A percentile compares a stretch with the other conserved stretches of the same genome.
These are phyloP conservation scores for Solanum bulbocastanum DNA, from an alignment of 257 asterid genomes.

Conservation along the genomic window DNA sequence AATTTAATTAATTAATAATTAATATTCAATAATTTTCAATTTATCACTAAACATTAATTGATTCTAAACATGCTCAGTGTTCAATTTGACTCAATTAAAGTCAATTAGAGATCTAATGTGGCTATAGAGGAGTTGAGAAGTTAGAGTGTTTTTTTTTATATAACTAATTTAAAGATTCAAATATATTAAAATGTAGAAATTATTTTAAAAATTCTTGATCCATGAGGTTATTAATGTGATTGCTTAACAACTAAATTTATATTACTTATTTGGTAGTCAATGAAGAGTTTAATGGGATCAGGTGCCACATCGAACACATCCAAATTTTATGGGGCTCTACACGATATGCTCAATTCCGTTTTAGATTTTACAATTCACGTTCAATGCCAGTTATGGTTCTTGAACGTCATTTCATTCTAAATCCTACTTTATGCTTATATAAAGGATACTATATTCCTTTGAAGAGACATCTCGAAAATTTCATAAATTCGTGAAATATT, in stretches of 20 bases:
- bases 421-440: no score
- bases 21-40: background rate
- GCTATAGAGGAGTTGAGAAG: background rate
- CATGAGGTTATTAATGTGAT: background rate
- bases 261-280: background rate
- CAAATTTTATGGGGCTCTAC: no score
- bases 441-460: no score
- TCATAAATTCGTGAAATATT: no score
- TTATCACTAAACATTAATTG: background rate
- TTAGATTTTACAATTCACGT: rapidly evolving
- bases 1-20: background rate
- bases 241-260: background rate
- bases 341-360: no score
- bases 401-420: no score
- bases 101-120: background rate
- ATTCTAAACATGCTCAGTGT: background rate
- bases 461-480: no score
- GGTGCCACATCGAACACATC: no score
- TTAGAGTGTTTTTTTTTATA: background rate
- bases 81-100: background rate
- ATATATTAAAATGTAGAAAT: background rate
- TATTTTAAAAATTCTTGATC: background rate
- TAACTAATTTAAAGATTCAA: background rate
- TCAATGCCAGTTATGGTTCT: no score
- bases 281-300: background rate